Percentiles rank a stretch among this genome's conserved stretches.
Evolutionary conservation across 345 rosid genomes (phyloP).

Genomic region (Hibiscus tridactylites): DNA sequence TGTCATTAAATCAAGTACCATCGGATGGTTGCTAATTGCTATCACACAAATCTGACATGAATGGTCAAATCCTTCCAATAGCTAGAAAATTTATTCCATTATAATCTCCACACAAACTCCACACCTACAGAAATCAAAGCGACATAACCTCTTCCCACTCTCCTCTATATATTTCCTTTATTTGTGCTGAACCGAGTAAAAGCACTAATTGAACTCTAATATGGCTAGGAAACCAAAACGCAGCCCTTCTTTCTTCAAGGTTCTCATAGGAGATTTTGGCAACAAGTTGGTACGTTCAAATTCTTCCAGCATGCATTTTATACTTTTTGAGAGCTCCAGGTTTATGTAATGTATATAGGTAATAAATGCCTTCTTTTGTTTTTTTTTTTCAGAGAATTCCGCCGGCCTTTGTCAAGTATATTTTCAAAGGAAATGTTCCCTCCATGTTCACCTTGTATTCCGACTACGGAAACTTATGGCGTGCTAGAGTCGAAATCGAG

Average conservation of each 20-base stretch:
- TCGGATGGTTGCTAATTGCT: conserved; percentile 50
- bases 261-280: neutral
- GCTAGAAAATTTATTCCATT: too few species aligned
- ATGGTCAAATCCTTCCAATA: too few species aligned
- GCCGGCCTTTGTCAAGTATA: neutral
- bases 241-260: neutral
- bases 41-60: conserved; percentile 13
- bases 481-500: neutral
- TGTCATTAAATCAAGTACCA: conserved; percentile 39
- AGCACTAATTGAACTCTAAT: neutral
- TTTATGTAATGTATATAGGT: neutral
- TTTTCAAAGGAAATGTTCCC: neutral
- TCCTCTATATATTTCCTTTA: too few species aligned
- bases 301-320: neutral
- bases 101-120: too few species aligned
- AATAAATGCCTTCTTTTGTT: neutral
- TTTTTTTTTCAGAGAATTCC: neutral
- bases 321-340: neutral
- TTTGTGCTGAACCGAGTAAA: too few species aligned
- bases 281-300: neutral
- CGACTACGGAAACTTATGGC: neutral
- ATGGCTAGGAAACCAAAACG: neutral
- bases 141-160: too few species aligned
- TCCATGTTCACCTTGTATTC: neutral
- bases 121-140: too few species aligned